Evolutionary conservation across 495 filamentous ascomycete genomes (phyloP), one percentile per base, ranked within the genome.

Genomic region (Tuber magnatum): DNA sequence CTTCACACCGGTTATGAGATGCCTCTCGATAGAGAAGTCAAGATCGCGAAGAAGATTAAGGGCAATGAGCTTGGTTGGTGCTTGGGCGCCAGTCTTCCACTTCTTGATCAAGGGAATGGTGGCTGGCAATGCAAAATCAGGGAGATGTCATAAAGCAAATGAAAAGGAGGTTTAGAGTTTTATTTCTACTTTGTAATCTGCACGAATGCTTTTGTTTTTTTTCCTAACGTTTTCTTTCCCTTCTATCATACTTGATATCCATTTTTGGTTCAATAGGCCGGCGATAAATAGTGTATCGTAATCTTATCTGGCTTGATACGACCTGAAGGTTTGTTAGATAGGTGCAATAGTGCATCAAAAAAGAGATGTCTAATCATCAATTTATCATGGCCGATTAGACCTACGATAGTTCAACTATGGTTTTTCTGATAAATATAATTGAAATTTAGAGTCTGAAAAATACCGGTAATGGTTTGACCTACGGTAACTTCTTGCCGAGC

Each of bases 1-100:
- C 85, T 97, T 75, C 94, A 97, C 84, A 97, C 94, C 1, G 95
- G 95, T 32, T 99, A 99, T 83, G 95, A 97, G 79, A 98, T 99
- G 94, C 94, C 94, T 8, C 88, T 98, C 81, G 92, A 95, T 75
- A 89, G 95, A 35, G 94, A 98, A 85, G 94, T 99, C 73, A 93
- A 92, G 87, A 96, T 97, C 80, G 95, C 95, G 42, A 98, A 99
- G 92, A 94, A 97, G 88, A 95, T 98, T 80, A 94, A 94, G 87
- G 90, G 90, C 46, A 97, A 97, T 84, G 96, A 99, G 87, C 85
- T 99, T 74, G 95, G 95, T 70, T 99, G 95, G 95, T 97, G 94
- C 85, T 86, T 99, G 83, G 95, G 95, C 80, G 95, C 95, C 75
- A 97, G 91, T 86, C 85, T 94, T 77, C 92, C 92, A 46, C 86